These are phyloP conservation scores for Ormosia semicastrata DNA, from an alignment of 306 rosid species.

Conservation along the genomic window DNA sequence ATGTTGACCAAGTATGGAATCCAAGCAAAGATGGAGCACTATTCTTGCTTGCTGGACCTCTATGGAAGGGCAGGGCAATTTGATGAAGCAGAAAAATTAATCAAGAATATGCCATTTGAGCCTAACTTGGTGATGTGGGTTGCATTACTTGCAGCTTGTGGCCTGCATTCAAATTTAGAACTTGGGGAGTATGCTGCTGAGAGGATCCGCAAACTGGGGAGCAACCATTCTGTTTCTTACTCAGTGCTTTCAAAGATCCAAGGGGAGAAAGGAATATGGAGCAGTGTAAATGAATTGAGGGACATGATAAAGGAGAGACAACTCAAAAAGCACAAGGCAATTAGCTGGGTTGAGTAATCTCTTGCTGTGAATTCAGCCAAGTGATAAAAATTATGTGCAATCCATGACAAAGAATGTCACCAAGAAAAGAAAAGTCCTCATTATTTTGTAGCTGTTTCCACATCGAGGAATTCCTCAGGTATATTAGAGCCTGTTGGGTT, in stretches of 20 bases:
- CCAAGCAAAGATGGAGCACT: conserved; percentile 49
- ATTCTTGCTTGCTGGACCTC: conserved; percentile 77
- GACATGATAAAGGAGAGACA: conserved; percentile 40
- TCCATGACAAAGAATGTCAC: background rate
- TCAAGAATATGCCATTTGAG: conserved; percentile 56
- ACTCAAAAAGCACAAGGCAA: conserved; percentile 47
- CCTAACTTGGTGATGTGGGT: conserved; percentile 68
- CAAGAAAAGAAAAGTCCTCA: background rate
- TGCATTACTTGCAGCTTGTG: conserved; percentile 61
- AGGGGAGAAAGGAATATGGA: conserved; percentile 61
- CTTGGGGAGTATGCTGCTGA: conserved; percentile 52
- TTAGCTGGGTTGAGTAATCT: conserved; percentile 51
- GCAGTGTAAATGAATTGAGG: conserved; percentile 40
- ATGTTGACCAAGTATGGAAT: conserved; percentile 40
- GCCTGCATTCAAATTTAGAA: conserved; percentile 58
- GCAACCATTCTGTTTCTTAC: conserved; percentile 49
- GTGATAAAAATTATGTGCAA: background rate
- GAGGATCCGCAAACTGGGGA: conserved; percentile 43
- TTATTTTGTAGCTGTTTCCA: background rate
- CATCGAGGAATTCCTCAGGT: background rate
- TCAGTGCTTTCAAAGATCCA: conserved; percentile 55
- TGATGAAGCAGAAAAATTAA: conserved; percentile 48
- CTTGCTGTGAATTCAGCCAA: conserved; percentile 1
- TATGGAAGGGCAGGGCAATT: conserved; percentile 62
- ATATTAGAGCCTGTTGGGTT: background rate